Conservation (phyloP, 2,329 filamentous ascomycete species). For the Cladophialophora immunda region DNA sequence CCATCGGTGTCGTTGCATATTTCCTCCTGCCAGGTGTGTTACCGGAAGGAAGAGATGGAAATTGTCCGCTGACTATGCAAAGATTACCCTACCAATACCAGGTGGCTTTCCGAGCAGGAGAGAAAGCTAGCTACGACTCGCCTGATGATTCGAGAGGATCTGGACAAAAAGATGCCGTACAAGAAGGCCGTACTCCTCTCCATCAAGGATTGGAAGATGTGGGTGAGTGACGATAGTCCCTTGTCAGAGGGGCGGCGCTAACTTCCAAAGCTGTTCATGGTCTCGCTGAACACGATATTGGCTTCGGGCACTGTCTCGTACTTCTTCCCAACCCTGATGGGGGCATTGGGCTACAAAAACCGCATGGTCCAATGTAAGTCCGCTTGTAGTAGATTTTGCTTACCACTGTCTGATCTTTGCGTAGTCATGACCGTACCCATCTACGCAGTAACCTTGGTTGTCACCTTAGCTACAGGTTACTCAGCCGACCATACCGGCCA, state of each 20-base stretch:
- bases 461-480: constrained; percentile 21
- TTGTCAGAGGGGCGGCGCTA: constrained; percentile 5
- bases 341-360: constrained; percentile 25
- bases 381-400: not conserved
- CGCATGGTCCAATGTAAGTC: constrained; percentile 30
- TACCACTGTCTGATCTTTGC: constrained; percentile 4
- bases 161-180: constrained; percentile 27
- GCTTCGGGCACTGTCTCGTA: constrained; percentile 29
- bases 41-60: not conserved
- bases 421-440: constrained; percentile 31
- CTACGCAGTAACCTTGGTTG: constrained; percentile 26
- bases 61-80: constrained; percentile 46
- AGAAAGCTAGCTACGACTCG: constrained; percentile 49
- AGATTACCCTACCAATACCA: constrained; percentile 53
- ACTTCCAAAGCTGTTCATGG: constrained; percentile 25
- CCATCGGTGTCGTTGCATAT: constrained; percentile 40
- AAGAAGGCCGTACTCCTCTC: constrained; percentile 28
- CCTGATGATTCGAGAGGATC: constrained; percentile 32
- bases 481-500: constrained; percentile 27
- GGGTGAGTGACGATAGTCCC: constrained; percentile 17
- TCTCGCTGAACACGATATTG: constrained; percentile 27
- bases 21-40: constrained; percentile 44
- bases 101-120: constrained; percentile 58
- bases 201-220: constrained; percentile 25
- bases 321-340: constrained; percentile 30